Percentiles rank a stretch among this genome's conserved stretches.
phyloP scores from a whole-genome alignment of 352 stramenopile species.

The Phytophthora cactorum region DNA sequence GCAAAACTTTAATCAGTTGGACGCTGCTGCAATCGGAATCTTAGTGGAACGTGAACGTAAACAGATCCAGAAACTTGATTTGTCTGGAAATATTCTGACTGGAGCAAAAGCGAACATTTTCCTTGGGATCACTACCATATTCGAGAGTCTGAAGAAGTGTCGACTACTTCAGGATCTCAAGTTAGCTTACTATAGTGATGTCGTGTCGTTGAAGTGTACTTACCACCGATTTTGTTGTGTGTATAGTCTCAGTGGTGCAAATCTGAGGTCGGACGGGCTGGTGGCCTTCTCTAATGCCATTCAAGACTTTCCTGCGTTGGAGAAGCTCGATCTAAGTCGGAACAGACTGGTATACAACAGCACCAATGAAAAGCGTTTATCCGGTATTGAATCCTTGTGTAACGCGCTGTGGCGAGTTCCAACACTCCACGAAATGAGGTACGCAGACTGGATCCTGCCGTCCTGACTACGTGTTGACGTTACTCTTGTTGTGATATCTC shows the following conservation, averaged over 20 bases:
- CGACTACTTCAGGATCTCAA: conserved; percentile 57
- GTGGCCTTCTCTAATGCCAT: conserved; percentile 55
- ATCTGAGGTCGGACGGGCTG: conserved; percentile 62
- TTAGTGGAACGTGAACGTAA: conserved; percentile 56
- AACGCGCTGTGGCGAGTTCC: conserved; percentile 53
- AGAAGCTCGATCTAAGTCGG: conserved; percentile 53
- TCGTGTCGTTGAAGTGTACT: neutral
- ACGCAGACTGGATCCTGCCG: neutral
- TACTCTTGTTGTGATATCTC: neutral
- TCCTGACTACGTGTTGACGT: neutral
- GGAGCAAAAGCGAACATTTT: conserved; percentile 57
- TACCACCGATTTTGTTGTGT: neutral
- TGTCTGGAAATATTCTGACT: conserved; percentile 63
- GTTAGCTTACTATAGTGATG: conserved; percentile 26
- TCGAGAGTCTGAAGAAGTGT: conserved; percentile 55
- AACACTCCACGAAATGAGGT: conserved; percentile 51
- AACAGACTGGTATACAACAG: conserved; percentile 64
- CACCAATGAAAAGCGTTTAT: conserved; percentile 54
- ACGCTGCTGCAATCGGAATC: conserved; percentile 58
- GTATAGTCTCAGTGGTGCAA: conserved; percentile 40
- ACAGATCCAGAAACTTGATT: conserved; percentile 56
- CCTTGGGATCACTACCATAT: conserved; percentile 55
- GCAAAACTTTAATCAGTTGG: conserved; percentile 61
- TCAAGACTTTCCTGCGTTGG: conserved; percentile 40
- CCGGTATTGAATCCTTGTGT: conserved; percentile 64